Conservation (phyloP, 2,329 filamentous ascomycete genomes). For the Neofusicoccum laricinum region DNA sequence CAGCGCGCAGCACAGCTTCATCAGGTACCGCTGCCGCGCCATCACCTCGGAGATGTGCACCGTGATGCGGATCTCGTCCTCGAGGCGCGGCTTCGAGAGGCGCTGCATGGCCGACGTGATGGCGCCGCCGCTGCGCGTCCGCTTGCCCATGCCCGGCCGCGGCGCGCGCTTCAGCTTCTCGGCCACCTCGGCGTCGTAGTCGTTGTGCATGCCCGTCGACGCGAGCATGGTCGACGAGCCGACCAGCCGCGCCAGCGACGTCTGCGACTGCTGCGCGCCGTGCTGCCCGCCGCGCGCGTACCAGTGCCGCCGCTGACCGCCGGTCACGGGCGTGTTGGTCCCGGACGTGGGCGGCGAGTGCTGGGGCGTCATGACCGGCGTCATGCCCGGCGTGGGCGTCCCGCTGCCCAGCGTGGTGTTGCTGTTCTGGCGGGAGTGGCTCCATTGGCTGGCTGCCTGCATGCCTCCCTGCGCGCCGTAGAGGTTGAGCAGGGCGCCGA, state of each 20-base stretch:
- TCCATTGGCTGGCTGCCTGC: not conserved
- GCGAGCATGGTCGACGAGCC: conserved; percentile 45
- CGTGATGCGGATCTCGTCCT: conserved; percentile 57
- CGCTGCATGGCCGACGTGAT: conserved; percentile 32
- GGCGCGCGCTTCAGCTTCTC: conserved; percentile 37
- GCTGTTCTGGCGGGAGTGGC: not conserved
- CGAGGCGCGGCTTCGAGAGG: conserved; percentile 36
- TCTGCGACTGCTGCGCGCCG: conserved; percentile 35
- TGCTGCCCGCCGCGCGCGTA: conserved; percentile 17
- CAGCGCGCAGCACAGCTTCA: conserved; percentile 78
- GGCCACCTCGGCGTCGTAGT: conserved; percentile 42
- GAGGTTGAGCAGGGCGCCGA: conserved; percentile 70
- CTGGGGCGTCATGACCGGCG: conserved; percentile 32
- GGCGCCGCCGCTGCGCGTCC: conserved; percentile 34
- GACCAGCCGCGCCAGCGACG: conserved; percentile 43
- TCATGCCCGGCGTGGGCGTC: conserved; percentile 7
- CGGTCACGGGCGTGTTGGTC: conserved; percentile 37
- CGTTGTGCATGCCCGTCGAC: conserved; percentile 36
- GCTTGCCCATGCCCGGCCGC: conserved; percentile 36
- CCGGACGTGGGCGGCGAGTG: conserved; percentile 44
- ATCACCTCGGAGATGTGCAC: conserved; percentile 67
- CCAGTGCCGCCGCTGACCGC: conserved; percentile 19
- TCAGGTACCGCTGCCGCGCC: conserved; percentile 75
- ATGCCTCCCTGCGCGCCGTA: conserved; percentile 41
- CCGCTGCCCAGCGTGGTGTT: conserved; percentile 5